Evolutionary conservation across 2,329 filamentous ascomycete species (phyloP).

Genomic region (Pseudogymnoascus sp.): DNA sequence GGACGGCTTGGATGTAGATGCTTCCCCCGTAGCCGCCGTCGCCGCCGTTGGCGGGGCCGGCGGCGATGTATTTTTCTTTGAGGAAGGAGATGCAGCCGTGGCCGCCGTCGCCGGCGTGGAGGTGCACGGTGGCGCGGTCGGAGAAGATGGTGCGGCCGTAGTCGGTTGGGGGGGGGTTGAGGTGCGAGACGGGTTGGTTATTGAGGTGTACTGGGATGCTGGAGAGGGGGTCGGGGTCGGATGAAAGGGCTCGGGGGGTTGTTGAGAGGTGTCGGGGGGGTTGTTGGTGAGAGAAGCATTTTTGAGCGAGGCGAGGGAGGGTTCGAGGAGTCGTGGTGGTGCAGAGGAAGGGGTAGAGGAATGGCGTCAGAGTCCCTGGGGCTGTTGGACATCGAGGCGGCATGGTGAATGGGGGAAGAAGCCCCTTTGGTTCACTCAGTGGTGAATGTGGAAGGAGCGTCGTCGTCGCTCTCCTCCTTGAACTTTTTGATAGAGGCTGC

Average conservation of each 20-base stretch:
- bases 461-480: not conserved
- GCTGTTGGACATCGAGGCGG: slow-evolving; percentile 25
- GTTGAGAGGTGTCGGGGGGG: not conserved
- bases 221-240: not conserved
- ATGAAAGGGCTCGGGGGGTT: not conserved
- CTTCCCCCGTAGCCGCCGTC: slow-evolving; percentile 89
- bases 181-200: slow-evolving; percentile 38
- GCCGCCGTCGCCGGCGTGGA: slow-evolving; percentile 75
- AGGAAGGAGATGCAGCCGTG: slow-evolving; percentile 92
- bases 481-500: slow-evolving; percentile 8
- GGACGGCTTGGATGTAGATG: slow-evolving; percentile 87
- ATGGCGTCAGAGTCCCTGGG: slow-evolving; percentile 26
- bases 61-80: slow-evolving; percentile 79
- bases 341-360: slow-evolving; percentile 28
- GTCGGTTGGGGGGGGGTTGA: slow-evolving; percentile 77
- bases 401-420: slow-evolving; percentile 18
- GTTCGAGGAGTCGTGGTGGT: slow-evolving; percentile 9
- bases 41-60: slow-evolving; percentile 89
- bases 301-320: not conserved
- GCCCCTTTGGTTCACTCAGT: not conserved
- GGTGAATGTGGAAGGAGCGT: not conserved
- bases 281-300: not conserved
- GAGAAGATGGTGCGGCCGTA: slow-evolving; percentile 78
- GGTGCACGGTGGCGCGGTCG: slow-evolving; percentile 70
- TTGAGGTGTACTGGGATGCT: slow-evolving; percentile 5